Evolutionary conservation across 345 rosid genomes (phyloP), one percentile per base, ranked within the genome.

Genomic region (Camelina hispida): DNA sequence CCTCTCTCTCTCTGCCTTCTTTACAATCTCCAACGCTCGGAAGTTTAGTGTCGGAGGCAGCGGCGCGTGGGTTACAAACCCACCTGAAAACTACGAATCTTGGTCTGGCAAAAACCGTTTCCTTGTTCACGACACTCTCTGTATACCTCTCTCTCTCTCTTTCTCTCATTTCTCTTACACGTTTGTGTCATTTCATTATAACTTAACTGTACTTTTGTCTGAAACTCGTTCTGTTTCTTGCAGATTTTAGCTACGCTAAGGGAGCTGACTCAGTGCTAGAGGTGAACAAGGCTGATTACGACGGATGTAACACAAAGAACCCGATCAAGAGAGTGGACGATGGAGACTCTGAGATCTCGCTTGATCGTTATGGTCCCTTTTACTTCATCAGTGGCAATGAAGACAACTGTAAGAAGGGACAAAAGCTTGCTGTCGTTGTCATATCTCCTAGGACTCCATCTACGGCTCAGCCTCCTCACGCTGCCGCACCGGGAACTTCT

Each of bases 61-160:
- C 68, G 83, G 88, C 74, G 96, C 94, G 6, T 93, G 98, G 98
- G 88, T 86, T 60, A 57, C 78, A 3, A 76, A 80, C 2, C 97
- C 98, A 16, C 66, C 82, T 8, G 90, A 88, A 81, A 76, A 69
- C n/a, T 91, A 87, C 83, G 63, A 77, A 66, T 86, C 85, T 47
- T 89, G 98, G 97, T 89, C 96, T 48, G 86, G 78, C 20, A 82
- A 88, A 48, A 83, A 73, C 74, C 84, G 98, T 70, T 93, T 93
- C 77, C 88, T 81, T 78, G 85, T 89, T 42, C 88, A 91, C 78
- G 98, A 93, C 69, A 83, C 90, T 38, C 86, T 93, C 66, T 43
- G 97, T 89, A 88, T 57, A 7, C 51, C 9, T 28, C 37, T 42
- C n/a, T 25, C 40, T 6, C 68, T 38, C n/a, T 40, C 3, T 6